These are phyloP conservation scores for Thelonectria blattea DNA, from an alignment of 2,329 filamentous ascomycete species.

Conservation along the genomic window DNA sequence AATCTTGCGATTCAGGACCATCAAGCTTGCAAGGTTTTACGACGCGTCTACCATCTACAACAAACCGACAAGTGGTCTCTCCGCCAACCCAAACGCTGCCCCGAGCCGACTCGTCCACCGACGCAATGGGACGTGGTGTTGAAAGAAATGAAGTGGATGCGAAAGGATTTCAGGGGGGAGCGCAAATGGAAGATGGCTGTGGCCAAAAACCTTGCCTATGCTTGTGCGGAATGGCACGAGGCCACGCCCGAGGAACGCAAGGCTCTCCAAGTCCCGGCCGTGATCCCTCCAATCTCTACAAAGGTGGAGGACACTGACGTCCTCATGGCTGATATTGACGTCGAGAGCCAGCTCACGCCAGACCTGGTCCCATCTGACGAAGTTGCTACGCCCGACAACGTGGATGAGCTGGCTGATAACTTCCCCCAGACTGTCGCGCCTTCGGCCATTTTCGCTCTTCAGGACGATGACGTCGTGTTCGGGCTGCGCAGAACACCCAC, in stretches of 20 bases:
- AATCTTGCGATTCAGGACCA: slow-evolving; percentile 83
- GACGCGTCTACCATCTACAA: slow-evolving; percentile 88
- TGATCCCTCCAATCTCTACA: slow-evolving; percentile 58
- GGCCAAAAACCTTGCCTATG: slow-evolving; percentile 79
- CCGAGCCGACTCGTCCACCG: slow-evolving; percentile 77
- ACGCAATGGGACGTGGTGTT: slow-evolving; percentile 88
- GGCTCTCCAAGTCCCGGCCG: slow-evolving; percentile 70
- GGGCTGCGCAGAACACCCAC: slow-evolving; percentile 75
- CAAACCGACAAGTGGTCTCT: slow-evolving; percentile 92
- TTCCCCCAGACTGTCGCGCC: slow-evolving; percentile 65
- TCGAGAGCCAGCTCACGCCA: slow-evolving; percentile 63
- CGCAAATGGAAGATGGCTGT: slow-evolving; percentile 89
- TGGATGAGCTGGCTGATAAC: slow-evolving; percentile 47
- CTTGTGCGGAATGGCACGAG: slow-evolving; percentile 82
- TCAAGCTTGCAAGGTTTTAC: slow-evolving; percentile 84
- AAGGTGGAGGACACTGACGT: slow-evolving; percentile 43
- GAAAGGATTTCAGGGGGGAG: slow-evolving; percentile 93
- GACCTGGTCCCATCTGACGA: slow-evolving; percentile 71
- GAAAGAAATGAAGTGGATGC: slow-evolving; percentile 97
- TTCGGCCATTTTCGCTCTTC: slow-evolving; percentile 82
- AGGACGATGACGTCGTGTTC: slow-evolving; percentile 82
- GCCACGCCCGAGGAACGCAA: slow-evolving; percentile 68
- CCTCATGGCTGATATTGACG: slow-evolving; percentile 43
- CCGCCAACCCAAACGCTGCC: slow-evolving; percentile 82
- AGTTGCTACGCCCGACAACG: slow-evolving; percentile 59